Conservation (phyloP, 441 rosid genomes). For the Manihot esculenta region DNA sequence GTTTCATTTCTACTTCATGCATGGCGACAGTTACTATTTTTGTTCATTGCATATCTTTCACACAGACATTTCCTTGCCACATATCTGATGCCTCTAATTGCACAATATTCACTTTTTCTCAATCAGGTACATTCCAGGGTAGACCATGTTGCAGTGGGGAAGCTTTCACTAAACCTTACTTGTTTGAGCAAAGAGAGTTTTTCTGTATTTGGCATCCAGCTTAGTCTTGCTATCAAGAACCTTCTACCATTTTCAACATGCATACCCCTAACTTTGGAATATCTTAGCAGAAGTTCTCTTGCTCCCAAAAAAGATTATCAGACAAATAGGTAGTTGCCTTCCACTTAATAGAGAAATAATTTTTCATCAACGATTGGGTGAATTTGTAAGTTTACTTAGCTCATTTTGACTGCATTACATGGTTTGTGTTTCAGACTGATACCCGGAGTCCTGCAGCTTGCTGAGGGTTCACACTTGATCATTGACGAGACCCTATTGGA, state of each 20-base stretch:
- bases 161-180: constrained; percentile 78
- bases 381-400: neutral
- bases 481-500: constrained; percentile 20
- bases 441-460: constrained; percentile 75
- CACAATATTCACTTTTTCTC: neutral
- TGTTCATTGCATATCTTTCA: neutral
- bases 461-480: constrained; percentile 76
- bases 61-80: constrained; percentile 5
- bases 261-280: constrained; percentile 63
- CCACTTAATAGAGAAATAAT: neutral
- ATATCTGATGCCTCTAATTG: neutral
- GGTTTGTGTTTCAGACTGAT: constrained; percentile 48
- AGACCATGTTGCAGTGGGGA: constrained; percentile 80
- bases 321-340: constrained; percentile 48
- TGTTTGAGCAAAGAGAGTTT: constrained; percentile 64
- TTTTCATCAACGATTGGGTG: neutral
- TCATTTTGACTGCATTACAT: constrained; percentile 11
- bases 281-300: constrained; percentile 62
- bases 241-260: constrained; percentile 67
- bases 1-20: constrained; percentile 8
- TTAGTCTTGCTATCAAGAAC: constrained; percentile 46
- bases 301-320: constrained; percentile 85
- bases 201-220: constrained; percentile 56
- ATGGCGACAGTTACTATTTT: neutral
- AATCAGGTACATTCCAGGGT: constrained; percentile 75